phyloP scores from a whole-genome alignment of 2,329 filamentous ascomycete species.

The Cordyceps cicadae region DNA sequence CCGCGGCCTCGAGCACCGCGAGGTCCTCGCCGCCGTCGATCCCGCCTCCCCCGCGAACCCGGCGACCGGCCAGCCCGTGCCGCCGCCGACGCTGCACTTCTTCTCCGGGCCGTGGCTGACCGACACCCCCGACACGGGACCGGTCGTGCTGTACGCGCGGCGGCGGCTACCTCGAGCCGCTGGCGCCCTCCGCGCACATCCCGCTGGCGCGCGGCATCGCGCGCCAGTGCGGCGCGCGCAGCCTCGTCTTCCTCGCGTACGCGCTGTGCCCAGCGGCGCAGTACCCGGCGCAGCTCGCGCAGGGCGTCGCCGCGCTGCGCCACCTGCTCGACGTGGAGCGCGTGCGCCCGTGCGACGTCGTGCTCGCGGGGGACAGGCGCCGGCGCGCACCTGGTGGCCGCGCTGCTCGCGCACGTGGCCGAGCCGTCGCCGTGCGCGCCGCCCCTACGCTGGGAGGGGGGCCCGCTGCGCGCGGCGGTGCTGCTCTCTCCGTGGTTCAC shows the following conservation, averaged over 20 bases:
- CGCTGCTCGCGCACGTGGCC: conserved; percentile 16
- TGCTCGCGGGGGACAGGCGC: conserved; percentile 18
- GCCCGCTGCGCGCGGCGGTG: conserved; percentile 12
- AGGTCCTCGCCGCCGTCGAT: background rate
- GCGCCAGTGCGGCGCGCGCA: conserved; percentile 7
- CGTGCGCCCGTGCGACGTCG: conserved; percentile 13
- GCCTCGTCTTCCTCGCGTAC: conserved; percentile 18
- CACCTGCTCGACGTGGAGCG: conserved; percentile 13
- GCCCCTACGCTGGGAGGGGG: background rate
- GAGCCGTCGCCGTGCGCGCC: conserved; percentile 14
- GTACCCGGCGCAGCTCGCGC: conserved; percentile 19
- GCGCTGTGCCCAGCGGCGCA: conserved; percentile 16
- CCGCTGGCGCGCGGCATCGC: conserved; percentile 15
- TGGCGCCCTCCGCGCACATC: conserved; percentile 13
- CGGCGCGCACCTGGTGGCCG: conserved; percentile 17
- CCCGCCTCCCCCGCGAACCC: background rate
- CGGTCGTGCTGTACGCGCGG: conserved; percentile 17
- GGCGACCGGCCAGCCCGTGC: background rate
- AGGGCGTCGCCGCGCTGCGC: conserved; percentile 15
- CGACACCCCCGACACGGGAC: background rate
- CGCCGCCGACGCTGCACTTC: conserved; percentile 14
- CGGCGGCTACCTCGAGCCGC: conserved; percentile 18
- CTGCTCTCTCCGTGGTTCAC: conserved; percentile 17
- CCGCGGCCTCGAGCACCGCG: background rate
- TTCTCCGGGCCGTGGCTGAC: conserved; percentile 8